Conservation (phyloP, 129 eudicot genomes). For the Daucus carota region DNA sequence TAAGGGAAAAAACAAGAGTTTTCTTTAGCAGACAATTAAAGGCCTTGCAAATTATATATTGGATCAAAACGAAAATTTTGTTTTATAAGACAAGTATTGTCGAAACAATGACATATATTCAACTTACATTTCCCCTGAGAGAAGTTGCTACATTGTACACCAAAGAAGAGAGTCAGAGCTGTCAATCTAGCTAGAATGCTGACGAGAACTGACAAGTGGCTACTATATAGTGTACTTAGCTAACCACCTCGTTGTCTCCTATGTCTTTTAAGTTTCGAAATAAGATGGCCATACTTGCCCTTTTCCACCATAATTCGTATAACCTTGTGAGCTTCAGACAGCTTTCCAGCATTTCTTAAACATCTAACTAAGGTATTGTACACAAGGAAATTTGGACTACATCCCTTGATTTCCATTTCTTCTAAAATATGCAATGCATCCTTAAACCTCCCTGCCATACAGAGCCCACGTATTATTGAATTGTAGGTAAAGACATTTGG, state of each 20-base stretch:
- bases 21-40: neutral
- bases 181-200: conserved; percentile 9
- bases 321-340: conserved; percentile 60
- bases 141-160: conserved; percentile 13
- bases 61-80: neutral
- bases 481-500: conserved; percentile 90
- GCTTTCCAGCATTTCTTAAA: conserved; percentile 61
- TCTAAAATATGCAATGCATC: conserved; percentile 69
- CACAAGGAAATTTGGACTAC: conserved; percentile 90
- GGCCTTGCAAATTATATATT: neutral
- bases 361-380: conserved; percentile 73
- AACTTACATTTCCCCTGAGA: neutral
- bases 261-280: conserved; percentile 38
- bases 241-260: conserved; percentile 42
- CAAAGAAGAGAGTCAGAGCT: conserved; percentile 3
- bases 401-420: conserved; percentile 86
- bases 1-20: neutral
- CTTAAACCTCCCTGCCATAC: conserved; percentile 63
- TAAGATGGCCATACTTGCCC: conserved; percentile 56
- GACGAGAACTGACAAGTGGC: neutral
- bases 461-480: conserved; percentile 84
- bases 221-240: neutral
- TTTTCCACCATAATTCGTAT: conserved; percentile 61
- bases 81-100: neutral
- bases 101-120: neutral